Base-by-base conservation (phyloP, 2,329 filamentous ascomycete genomes). In the Alternaria conjuncta region DNA sequence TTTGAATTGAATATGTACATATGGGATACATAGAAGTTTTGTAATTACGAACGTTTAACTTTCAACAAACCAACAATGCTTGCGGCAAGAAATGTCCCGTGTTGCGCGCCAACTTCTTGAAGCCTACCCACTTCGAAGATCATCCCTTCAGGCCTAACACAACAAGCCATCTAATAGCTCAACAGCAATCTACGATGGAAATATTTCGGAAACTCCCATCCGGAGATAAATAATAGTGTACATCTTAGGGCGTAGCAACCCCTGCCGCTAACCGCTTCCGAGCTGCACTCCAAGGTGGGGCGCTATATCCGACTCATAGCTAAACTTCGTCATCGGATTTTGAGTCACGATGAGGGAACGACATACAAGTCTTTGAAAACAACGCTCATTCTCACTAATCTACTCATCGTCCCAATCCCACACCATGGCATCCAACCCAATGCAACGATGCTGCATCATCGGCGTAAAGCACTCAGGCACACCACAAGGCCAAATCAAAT, bases 401-500 rank as follows among this genome's bases (percentile, higher is more conserved):
- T 41, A 11, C 36, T 3, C 2, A 3, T 18, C 15, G 2, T 30
- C 9, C 25, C 46, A 28, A 28, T 7, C 15, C 9, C 5, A 18
- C 41, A 60, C n/a, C 57, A 87, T 87, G 85, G 80, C 85, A 21
- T 87, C 85, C 45, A 80, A 86, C 69, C 80, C 84, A n/a, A 82
- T 84, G 47, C 79, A 75, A 61, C 70, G 79, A 53, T 86, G 84
- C 79, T 86, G 84, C 69, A 75, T 81, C 65, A 67, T 79, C 59
- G 84, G 84, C 80, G 74, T 86, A 74, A 85, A 83, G 76, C 86
- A 87, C 67, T 80, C 86, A 70, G 86, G 85, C 60, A 80, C 75
- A 43, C 78, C 85, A 13, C 71, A 74, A 18, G 85, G 86, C 51
- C 81, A 85, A 67, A 71, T 82, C 53, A 83, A 84, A 72, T 80